A percentile compares a stretch with the other conserved stretches of the same genome.
Evolutionary conservation across 2,329 filamentous ascomycete genomes (phyloP).

Genomic region (Fusarium marasasianum): DNA sequence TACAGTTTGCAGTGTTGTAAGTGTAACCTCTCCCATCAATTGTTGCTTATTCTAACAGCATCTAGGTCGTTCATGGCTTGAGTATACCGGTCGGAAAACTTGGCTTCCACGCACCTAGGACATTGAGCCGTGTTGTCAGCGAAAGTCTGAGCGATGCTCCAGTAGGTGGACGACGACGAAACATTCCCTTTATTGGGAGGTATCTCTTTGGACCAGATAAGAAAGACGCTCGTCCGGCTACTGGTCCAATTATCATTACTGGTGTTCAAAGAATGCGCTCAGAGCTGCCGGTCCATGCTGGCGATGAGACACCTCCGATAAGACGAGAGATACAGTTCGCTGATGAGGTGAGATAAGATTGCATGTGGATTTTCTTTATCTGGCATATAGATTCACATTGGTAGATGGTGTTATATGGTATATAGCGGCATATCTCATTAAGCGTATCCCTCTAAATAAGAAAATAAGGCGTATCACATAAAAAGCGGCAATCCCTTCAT

Average conservation of each 20-base stretch:
- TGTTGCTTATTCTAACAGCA: not conserved
- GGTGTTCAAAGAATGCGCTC: conserved; percentile 19
- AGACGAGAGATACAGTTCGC: conserved; percentile 37
- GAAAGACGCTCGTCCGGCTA: not conserved
- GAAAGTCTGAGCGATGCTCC: conserved; percentile 33
- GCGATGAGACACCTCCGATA: not conserved
- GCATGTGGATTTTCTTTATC: not conserved
- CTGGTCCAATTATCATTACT: conserved; percentile 21
- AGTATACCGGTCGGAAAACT: conserved; percentile 81
- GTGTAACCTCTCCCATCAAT: conserved; percentile 45
- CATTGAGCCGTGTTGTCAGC: conserved; percentile 54
- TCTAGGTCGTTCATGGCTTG: conserved; percentile 76
- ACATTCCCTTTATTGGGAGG: conserved; percentile 31
- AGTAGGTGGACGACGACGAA: conserved; percentile 10
- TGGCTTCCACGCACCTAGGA: conserved; percentile 69
- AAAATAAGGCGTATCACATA: not conserved
- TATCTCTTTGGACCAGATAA: conserved; percentile 1
- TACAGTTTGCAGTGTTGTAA: conserved; percentile 81
- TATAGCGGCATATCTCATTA: conserved; percentile 13
- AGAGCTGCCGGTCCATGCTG: not conserved
- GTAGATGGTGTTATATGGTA: not conserved
- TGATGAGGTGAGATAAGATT: conserved; percentile 21
- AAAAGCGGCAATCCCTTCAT: not conserved
- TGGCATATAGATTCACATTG: not conserved
- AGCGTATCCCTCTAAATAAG: conserved; percentile 2